phyloP scores from a whole-genome alignment of 2,329 filamentous ascomycete species.

The Xylariales sp. region DNA sequence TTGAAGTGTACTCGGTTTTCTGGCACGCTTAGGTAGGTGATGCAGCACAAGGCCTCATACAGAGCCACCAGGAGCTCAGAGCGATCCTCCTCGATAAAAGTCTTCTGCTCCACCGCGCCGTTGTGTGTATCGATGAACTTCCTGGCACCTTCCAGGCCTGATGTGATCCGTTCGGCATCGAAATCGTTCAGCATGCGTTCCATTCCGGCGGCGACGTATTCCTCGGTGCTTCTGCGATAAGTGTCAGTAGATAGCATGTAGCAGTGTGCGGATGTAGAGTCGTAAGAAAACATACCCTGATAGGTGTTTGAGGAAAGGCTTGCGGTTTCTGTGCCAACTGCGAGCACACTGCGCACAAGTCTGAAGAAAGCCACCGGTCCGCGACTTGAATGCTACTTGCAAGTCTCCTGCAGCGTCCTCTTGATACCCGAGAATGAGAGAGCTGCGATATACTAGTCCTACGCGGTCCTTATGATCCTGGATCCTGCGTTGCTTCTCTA shows the following conservation, averaged over 20 bases:
- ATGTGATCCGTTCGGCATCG: slow-evolving; percentile 58
- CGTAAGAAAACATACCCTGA: too few relatives aligned
- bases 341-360: slow-evolving; percentile 67
- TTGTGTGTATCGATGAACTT: slow-evolving; percentile 42
- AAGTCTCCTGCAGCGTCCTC: slow-evolving; percentile 55
- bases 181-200: slow-evolving; percentile 52
- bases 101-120: slow-evolving; percentile 33
- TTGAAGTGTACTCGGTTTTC: slow-evolving; percentile 62
- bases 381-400: slow-evolving; percentile 53
- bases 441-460: slow-evolving; percentile 61
- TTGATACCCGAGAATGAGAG: slow-evolving; percentile 64
- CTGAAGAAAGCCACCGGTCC: slow-evolving; percentile 54
- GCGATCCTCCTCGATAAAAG: slow-evolving; percentile 38
- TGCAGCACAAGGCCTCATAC: slow-evolving; percentile 83
- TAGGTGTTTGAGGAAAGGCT: slow-evolving; percentile 56
- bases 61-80: slow-evolving; percentile 69
- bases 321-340: slow-evolving; percentile 68
- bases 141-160: slow-evolving; percentile 53
- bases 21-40: slow-evolving; percentile 63
- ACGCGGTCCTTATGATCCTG: slow-evolving; percentile 51
- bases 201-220: slow-evolving; percentile 48
- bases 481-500: slow-evolving; percentile 50
- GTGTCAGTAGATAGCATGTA: neutral
- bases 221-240: slow-evolving; percentile 30
- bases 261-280: too few relatives aligned